Evolutionary conservation across 2,329 filamentous ascomycete genomes (phyloP).

Genomic region (Stagonosporopsis rhizophila): DNA sequence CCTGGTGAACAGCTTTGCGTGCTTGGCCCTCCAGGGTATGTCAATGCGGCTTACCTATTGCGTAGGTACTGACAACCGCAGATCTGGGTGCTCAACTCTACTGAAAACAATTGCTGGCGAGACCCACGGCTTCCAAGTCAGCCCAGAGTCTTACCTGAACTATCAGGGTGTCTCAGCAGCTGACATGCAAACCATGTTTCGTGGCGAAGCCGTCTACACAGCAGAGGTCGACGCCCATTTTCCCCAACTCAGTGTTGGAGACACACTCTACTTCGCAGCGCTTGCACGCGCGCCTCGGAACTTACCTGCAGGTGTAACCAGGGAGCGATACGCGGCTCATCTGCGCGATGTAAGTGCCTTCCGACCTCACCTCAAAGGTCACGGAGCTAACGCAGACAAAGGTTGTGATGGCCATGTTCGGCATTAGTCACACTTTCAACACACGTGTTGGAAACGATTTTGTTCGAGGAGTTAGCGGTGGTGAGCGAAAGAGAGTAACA

Average conservation of each 20-base stretch:
- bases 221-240: constrained; percentile 84
- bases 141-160: constrained; percentile 74
- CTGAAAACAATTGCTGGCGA: constrained; percentile 84
- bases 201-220: constrained; percentile 84
- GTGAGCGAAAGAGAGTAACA: constrained; percentile 61
- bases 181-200: constrained; percentile 77
- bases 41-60: neutral
- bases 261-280: constrained; percentile 79
- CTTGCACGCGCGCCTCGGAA: constrained; percentile 62
- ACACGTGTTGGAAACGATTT: constrained; percentile 76
- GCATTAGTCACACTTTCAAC: constrained; percentile 73
- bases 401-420: constrained; percentile 77
- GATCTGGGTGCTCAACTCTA: constrained; percentile 76
- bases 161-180: constrained; percentile 76
- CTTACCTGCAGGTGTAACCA: constrained; percentile 64
- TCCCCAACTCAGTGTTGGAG: constrained; percentile 74
- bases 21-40: constrained; percentile 66
- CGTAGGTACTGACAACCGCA: constrained; percentile 12
- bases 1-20: constrained; percentile 77
- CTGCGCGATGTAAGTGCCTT: constrained; percentile 58
- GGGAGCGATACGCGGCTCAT: constrained; percentile 64
- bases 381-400: constrained; percentile 13
- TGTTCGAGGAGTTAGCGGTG: constrained; percentile 73
- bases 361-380: neutral
- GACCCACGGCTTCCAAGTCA: constrained; percentile 77